Conservation (phyloP, 225 moss, liverwort and hornwort genomes). For the Pleurozium schreberi region DNA sequence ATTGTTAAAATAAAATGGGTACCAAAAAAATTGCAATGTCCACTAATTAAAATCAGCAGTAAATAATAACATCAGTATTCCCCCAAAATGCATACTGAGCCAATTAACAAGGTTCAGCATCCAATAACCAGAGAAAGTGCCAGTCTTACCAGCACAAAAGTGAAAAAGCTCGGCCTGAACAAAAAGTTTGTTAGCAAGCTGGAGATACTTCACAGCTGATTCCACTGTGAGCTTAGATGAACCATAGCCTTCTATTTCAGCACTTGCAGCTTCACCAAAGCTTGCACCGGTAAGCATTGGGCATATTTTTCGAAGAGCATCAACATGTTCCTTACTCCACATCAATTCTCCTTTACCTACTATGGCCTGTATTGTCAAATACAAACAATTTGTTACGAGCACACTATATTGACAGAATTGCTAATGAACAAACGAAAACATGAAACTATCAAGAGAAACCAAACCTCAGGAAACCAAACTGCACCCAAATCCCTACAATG, state of each 20-base stretch:
- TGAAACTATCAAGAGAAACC: not conserved
- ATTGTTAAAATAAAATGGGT: not conserved
- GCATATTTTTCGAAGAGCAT: slow-evolving; percentile 78
- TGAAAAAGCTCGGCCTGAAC: slow-evolving; percentile 94
- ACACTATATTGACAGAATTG: not conserved
- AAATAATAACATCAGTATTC: not conserved
- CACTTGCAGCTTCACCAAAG: slow-evolving; percentile 88
- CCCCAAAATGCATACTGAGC: not conserved
- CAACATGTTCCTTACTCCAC: slow-evolving; percentile 94
- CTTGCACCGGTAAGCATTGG: slow-evolving; percentile 93
- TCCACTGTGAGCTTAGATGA: slow-evolving; percentile 96
- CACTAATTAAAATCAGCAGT: not conserved
- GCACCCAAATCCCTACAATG: not conserved
- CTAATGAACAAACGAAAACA: not conserved
- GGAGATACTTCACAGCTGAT: slow-evolving; percentile 97
- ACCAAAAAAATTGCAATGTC: not conserved
- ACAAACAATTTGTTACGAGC: not conserved
- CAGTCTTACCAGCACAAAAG: slow-evolving; percentile 80
- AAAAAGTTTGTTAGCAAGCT: slow-evolving; percentile 95
- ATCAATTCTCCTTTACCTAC: slow-evolving; percentile 82
- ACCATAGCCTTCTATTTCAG: slow-evolving; percentile 98
- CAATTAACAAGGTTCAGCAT: not conserved
- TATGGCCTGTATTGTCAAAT: slow-evolving; percentile 54
- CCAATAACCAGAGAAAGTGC: not conserved
- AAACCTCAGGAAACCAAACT: not conserved